These are phyloP conservation scores for Suillus bovinus DNA, from an alignment of 768 basidiomycete species.

Conservation along the genomic window DNA sequence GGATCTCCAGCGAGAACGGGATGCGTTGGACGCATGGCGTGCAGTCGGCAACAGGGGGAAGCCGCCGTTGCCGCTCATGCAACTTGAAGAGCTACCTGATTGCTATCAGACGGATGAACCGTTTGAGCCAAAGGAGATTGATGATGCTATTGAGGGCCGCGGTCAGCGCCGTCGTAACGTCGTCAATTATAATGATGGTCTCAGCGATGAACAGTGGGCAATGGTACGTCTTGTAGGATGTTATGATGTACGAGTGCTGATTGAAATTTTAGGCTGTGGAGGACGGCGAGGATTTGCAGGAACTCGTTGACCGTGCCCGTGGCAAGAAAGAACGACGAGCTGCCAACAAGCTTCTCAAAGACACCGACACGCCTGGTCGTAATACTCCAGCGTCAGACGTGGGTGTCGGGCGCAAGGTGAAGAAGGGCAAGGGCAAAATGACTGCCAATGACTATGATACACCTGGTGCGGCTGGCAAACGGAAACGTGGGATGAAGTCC, in stretches of 20 bases:
- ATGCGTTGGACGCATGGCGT: slow-evolving; percentile 65
- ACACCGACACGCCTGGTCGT: slow-evolving; percentile 59
- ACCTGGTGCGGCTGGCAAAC: slow-evolving; percentile 52
- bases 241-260: neutral
- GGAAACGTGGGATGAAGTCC: slow-evolving; percentile 73
- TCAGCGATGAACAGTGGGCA: slow-evolving; percentile 93
- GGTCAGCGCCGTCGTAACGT: slow-evolving; percentile 82
- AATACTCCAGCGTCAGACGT: slow-evolving; percentile 66
- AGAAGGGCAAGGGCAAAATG: slow-evolving; percentile 63
- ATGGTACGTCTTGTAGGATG: slow-evolving; percentile 48
- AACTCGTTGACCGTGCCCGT: slow-evolving; percentile 63
- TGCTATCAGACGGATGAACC: slow-evolving; percentile 88
- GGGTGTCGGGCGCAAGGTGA: slow-evolving; percentile 53
- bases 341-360: slow-evolving; percentile 58
- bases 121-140: slow-evolving; percentile 65
- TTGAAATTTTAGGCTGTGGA: slow-evolving; percentile 57
- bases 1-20: slow-evolving; percentile 78
- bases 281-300: slow-evolving; percentile 79
- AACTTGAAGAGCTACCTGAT: slow-evolving; percentile 87
- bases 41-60: slow-evolving; percentile 74
- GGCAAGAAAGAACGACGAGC: slow-evolving; percentile 66
- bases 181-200: slow-evolving; percentile 91
- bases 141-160: slow-evolving; percentile 64
- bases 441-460: slow-evolving; percentile 44
- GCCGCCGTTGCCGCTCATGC: slow-evolving; percentile 75